phyloP scores from a whole-genome alignment of 176 grass and related monocot genomes.

The Oryza rufipogon region DNA sequence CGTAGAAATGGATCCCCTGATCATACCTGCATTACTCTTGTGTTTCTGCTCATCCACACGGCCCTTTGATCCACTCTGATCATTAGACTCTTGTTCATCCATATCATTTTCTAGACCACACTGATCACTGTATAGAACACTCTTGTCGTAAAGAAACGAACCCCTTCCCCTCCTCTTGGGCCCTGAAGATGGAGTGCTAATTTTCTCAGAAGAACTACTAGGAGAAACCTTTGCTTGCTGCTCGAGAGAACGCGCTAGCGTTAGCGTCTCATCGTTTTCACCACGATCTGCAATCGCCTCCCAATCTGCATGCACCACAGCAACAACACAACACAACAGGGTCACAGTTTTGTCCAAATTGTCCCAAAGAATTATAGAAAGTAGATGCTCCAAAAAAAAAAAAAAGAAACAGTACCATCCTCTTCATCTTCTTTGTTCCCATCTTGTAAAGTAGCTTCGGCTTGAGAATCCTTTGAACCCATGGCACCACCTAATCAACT shows the following conservation, averaged over 20 bases:
- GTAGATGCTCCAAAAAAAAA: neutral
- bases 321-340: neutral
- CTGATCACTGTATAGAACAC: constrained; percentile 84
- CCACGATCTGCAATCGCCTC: constrained; percentile 71
- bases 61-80: constrained; percentile 23
- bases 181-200: constrained; percentile 36
- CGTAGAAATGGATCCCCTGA: neutral
- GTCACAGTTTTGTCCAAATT: constrained; percentile 2
- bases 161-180: constrained; percentile 87
- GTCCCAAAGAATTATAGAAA: neutral
- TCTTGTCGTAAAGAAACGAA: constrained; percentile 84
- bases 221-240: constrained; percentile 37
- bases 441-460: constrained; percentile 16
- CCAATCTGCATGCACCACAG: constrained; percentile 68
- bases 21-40: constrained; percentile 27
- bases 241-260: constrained; percentile 29
- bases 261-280: constrained; percentile 36
- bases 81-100: constrained; percentile 32
- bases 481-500: neutral
- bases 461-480: constrained; percentile 35
- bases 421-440: constrained; percentile 47
- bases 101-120: constrained; percentile 43
- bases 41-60: constrained; percentile 28
- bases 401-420: constrained; percentile 55
- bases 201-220: constrained; percentile 45